A percentile compares a stretch with the other conserved stretches of the same genome.
phyloP scores from a whole-genome alignment of 768 basidiomycete species.

The Tulasnella sp. region DNA sequence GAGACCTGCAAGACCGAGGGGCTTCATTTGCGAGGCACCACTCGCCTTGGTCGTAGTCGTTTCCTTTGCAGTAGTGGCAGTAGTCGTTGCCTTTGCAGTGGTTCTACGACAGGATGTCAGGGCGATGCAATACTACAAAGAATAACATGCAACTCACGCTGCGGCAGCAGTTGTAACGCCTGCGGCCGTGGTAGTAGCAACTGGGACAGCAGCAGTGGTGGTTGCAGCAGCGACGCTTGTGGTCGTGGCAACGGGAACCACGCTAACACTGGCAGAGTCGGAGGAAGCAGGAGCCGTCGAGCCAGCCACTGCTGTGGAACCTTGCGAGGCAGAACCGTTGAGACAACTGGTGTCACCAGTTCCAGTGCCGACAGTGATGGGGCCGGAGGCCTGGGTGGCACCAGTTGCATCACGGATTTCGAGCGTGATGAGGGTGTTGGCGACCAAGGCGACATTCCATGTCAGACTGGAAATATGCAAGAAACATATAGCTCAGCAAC shows the following conservation, averaged over 20 bases:
- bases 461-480: not conserved
- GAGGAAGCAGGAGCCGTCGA: no score
- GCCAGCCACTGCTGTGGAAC: no score
- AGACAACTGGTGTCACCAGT: no score
- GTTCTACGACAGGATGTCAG: not conserved
- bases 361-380: not conserved
- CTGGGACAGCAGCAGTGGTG: not conserved
- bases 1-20: constrained; percentile 5
- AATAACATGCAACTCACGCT: not conserved
- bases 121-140: not conserved
- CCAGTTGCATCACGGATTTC: not conserved
- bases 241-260: not conserved
- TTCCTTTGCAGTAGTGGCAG: not conserved
- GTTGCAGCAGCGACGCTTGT: not conserved
- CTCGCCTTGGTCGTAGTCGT: not conserved
- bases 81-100: no score
- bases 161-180: not conserved
- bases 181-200: not conserved
- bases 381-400: not conserved
- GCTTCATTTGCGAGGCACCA: not conserved
- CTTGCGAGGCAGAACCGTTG: no score
- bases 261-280: no score
- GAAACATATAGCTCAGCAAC: not conserved
- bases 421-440: not conserved
- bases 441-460: not conserved